Evolutionary conservation across 208 protist species (phyloP).

Genomic region (Acanthamoeba culbertsoni): DNA sequence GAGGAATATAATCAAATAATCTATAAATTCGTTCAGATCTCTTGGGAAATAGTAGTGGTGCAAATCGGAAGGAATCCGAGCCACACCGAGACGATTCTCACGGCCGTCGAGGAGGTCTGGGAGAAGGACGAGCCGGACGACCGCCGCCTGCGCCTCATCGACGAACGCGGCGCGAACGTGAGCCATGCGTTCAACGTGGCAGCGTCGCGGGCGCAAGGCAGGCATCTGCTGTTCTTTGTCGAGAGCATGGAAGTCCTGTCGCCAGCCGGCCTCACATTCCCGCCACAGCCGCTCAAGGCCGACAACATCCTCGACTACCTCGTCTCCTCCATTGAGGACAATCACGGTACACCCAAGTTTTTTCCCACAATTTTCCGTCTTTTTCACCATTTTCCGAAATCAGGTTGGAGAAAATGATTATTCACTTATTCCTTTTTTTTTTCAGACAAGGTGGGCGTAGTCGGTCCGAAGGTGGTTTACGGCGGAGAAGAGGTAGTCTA

Average conservation of each 20-base stretch:
- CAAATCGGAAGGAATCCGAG: background rate
- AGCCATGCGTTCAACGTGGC: background rate
- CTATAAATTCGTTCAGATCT: background rate
- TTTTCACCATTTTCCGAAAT: too few species aligned
- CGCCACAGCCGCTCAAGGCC: background rate
- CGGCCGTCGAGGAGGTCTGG: background rate
- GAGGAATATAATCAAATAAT: too few species aligned
- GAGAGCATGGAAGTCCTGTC: background rate
- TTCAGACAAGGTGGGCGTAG: background rate
- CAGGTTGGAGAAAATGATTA: too few species aligned
- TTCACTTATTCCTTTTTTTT: too few species aligned
- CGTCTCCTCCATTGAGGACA: background rate
- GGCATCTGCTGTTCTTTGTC: background rate
- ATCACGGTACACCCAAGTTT: background rate
- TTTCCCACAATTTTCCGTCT: too few species aligned
- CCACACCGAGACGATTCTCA: background rate
- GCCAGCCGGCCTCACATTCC: background rate
- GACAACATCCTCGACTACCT: slow-evolving; percentile 1
- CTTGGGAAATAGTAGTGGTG: background rate
- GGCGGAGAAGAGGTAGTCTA: background rate
- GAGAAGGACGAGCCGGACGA: background rate
- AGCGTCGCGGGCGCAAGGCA: background rate
- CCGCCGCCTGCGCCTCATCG: background rate
- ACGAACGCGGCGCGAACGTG: background rate
- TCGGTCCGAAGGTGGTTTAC: slow-evolving; percentile 20